These are phyloP conservation scores for Artemisia annua DNA, from an alignment of 129 eudicot species.

Conservation along the genomic window DNA sequence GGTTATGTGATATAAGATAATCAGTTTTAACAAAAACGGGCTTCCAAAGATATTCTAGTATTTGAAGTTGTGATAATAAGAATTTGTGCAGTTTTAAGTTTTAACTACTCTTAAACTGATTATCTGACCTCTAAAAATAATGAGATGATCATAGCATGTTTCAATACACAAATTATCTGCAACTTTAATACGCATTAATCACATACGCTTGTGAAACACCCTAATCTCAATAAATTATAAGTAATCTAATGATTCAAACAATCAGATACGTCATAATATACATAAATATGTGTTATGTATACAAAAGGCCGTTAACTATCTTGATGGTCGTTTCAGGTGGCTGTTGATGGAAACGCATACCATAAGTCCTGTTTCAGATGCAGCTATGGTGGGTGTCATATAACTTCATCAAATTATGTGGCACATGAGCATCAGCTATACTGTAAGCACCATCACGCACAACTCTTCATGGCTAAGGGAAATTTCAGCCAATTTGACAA, in stretches of 20 bases:
- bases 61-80: background rate
- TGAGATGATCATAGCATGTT: too few species aligned
- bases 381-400: constrained; percentile 66
- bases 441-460: constrained; percentile 68
- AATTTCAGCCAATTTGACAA: constrained; percentile 57
- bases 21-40: too few species aligned
- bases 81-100: too few species aligned
- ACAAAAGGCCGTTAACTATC: constrained; percentile 4
- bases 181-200: too few species aligned
- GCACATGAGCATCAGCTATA: constrained; percentile 68
- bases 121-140: too few species aligned
- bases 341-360: constrained; percentile 62
- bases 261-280: constrained; percentile 14
- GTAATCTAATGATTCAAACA: constrained; percentile 7
- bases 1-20: too few species aligned
- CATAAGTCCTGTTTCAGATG: constrained; percentile 67
- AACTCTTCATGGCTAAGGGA: constrained; percentile 68
- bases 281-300: background rate
- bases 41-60: too few species aligned
- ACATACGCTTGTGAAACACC: too few species aligned
- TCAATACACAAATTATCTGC: too few species aligned
- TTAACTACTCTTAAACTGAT: too few species aligned
- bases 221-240: background rate
- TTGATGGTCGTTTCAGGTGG: constrained; percentile 50
- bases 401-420: constrained; percentile 67